phyloP scores from a whole-genome alignment of 108 stramenopile species.

The Hondaea fermentalgiana region DNA sequence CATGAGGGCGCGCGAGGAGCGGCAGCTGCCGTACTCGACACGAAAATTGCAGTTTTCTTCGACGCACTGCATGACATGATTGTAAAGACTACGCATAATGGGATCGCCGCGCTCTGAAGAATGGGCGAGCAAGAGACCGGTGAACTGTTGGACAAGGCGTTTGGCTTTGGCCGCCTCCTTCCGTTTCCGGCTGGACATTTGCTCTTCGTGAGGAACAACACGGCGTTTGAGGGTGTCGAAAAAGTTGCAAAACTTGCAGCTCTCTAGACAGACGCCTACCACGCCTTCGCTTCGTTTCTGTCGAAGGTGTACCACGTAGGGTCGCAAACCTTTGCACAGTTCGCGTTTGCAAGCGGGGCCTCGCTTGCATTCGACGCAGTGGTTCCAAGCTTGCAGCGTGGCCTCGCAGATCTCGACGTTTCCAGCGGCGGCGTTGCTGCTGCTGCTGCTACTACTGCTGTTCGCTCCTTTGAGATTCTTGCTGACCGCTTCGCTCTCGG shows the following conservation, averaged over 20 bases:
- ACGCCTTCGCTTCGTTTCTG: not conserved
- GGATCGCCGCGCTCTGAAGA: not conserved
- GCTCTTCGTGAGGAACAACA: not conserved
- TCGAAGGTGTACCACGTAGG: not conserved
- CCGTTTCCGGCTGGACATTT: not conserved
- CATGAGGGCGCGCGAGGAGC: not conserved
- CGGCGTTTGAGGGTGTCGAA: not conserved
- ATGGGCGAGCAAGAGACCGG: not conserved
- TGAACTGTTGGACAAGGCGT: not conserved
- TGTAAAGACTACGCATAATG: not conserved
- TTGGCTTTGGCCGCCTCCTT: not conserved
- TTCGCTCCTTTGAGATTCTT: not conserved
- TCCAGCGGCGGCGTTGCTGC: not conserved
- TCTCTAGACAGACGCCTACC: not conserved
- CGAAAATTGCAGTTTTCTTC: not conserved
- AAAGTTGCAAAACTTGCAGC: not conserved
- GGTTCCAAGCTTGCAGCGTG: conserved; percentile 8
- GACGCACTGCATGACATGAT: not conserved
- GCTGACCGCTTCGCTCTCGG: not conserved
- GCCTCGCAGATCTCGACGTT: not conserved
- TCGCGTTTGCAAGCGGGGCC: not conserved
- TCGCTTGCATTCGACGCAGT: not conserved
- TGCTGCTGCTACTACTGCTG: not conserved
- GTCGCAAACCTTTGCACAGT: not conserved
- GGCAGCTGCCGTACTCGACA: not conserved